Evolutionary conservation across 2,329 filamentous ascomycete species (phyloP).

Genomic region (Penicillium frequentans): DNA sequence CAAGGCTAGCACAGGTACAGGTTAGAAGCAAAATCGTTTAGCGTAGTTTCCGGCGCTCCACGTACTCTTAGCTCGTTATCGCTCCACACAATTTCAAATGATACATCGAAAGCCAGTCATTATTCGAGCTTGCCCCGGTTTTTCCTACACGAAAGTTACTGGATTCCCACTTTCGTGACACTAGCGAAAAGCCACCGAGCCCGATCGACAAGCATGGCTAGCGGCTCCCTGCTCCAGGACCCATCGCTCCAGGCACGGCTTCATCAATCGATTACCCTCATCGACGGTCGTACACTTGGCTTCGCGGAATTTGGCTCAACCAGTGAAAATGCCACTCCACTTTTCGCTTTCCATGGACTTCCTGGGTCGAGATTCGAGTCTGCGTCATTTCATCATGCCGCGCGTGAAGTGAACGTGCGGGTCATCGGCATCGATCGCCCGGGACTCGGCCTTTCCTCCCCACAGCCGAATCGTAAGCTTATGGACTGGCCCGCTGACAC

Average conservation of each 20-base stretch:
- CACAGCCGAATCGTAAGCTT: constrained; percentile 9
- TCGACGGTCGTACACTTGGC: neutral
- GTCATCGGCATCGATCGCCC: constrained; percentile 13
- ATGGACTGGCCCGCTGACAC: constrained; percentile 6
- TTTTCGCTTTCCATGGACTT: constrained; percentile 1
- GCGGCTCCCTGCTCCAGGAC: constrained; percentile 7
- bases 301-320: constrained; percentile 2
- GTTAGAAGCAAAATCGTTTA: neutral
- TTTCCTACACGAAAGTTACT: neutral
- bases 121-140: neutral
- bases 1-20: neutral
- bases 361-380: constrained; percentile 4
- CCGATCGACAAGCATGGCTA: constrained; percentile 12
- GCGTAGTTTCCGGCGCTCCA: neutral
- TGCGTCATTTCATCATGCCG: neutral
- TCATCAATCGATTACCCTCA: constrained; percentile 2
- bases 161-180: neutral
- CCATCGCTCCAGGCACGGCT: constrained; percentile 3
- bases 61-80: neutral
- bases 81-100: neutral
- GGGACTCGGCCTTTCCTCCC: constrained; percentile 8
- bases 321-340: neutral
- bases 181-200: constrained; percentile 13
- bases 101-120: neutral
- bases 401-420: constrained; percentile 9